Evolutionary conservation across 2,329 filamentous ascomycete species (phyloP).

Genomic region (Pezizomycotina sp.): DNA sequence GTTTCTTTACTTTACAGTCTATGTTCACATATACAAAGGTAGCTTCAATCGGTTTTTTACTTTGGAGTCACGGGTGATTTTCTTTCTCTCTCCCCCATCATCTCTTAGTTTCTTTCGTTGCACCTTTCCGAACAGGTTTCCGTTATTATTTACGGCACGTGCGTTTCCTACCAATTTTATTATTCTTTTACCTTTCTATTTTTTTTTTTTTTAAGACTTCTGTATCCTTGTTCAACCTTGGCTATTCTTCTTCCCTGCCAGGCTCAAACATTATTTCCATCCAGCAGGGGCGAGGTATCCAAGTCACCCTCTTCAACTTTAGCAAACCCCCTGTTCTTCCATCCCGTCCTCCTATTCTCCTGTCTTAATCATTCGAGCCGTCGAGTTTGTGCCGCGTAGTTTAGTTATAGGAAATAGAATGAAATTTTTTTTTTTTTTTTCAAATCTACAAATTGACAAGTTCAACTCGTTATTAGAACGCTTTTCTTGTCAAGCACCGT

Average conservation of each 20-base stretch:
- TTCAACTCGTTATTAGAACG: too few relatives aligned
- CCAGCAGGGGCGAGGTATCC: too few relatives aligned
- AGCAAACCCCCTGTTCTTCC: too few relatives aligned
- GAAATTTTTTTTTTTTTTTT: too few relatives aligned
- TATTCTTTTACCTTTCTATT: neutral
- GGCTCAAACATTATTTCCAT: too few relatives aligned
- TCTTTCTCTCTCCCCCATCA: conserved; percentile 2
- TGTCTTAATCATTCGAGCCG: too few relatives aligned
- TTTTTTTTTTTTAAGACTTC: neutral
- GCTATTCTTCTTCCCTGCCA: neutral
- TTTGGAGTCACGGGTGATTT: conserved; percentile 1
- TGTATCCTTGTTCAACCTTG: neutral
- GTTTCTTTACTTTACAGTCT: neutral
- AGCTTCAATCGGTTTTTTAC: neutral
- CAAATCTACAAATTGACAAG: too few relatives aligned
- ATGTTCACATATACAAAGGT: conserved; percentile 3
- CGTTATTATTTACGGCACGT: neutral
- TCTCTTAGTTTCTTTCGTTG: neutral
- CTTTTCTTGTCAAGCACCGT: too few relatives aligned
- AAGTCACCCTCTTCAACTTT: too few relatives aligned
- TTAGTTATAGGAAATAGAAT: too few relatives aligned
- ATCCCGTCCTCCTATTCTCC: too few relatives aligned
- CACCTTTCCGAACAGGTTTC: neutral
- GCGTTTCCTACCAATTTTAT: neutral
- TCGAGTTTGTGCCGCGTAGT: too few relatives aligned